Conservation (phyloP, 768 basidiomycete genomes). For the Lentinula lateritia region DNA sequence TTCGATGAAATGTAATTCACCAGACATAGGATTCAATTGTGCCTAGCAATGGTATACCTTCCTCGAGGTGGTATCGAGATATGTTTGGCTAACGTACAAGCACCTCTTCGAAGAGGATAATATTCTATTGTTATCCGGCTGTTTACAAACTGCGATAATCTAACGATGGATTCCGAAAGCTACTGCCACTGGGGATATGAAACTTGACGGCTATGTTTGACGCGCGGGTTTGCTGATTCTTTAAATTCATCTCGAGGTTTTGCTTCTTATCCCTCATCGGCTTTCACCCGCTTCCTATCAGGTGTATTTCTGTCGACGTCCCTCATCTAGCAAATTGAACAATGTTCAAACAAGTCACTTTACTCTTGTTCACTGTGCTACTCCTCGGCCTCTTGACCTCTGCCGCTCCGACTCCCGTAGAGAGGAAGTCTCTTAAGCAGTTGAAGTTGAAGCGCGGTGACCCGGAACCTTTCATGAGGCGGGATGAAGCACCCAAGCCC, state of each 20-base stretch:
- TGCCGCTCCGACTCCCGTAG: constrained; percentile 11
- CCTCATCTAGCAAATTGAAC: background rate
- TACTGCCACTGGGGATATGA: background rate
- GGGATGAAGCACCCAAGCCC: constrained; percentile 5
- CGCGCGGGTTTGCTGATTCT: background rate
- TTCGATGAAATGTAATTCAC: background rate
- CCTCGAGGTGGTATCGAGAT: background rate
- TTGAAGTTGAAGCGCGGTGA: constrained; percentile 18
- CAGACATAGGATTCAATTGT: background rate
- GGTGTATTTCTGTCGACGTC: background rate
- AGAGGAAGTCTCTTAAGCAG: constrained; percentile 22
- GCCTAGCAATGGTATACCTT: background rate
- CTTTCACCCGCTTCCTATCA: background rate
- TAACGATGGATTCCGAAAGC: background rate
- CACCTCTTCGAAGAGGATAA: background rate
- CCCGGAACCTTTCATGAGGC: constrained; percentile 8
- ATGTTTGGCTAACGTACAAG: background rate
- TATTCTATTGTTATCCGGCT: background rate
- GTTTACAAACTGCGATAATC: background rate
- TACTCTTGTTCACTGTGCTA: constrained; percentile 18
- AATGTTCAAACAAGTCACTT: constrained; percentile 15
- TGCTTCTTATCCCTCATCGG: background rate
- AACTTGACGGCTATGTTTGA: background rate
- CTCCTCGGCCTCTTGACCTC: constrained; percentile 16
- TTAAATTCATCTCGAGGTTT: background rate